phyloP scores from a whole-genome alignment of 257 asterid species.

The Phtheirospermum japonicum region DNA sequence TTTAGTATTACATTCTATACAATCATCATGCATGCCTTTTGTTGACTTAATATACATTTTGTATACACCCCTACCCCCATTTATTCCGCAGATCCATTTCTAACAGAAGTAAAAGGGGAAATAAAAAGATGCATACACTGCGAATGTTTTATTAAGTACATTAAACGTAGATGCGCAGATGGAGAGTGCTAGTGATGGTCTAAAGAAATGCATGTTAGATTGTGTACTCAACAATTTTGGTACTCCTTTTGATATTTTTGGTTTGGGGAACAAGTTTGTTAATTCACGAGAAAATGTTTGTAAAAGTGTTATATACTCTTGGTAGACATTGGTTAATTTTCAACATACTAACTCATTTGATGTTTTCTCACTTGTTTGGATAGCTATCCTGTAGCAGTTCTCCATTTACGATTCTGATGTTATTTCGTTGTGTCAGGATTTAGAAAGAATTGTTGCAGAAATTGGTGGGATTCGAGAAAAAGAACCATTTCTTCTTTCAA shows the following conservation, averaged over 20 bases:
- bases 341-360: neutral
- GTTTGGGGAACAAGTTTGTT: constrained; percentile 2
- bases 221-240: neutral
- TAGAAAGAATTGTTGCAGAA: constrained; percentile 67
- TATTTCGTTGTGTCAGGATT: constrained; percentile 51
- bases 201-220: too few species aligned
- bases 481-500: constrained; percentile 79
- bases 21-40: too few species aligned
- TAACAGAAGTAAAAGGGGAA: too few species aligned
- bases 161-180: too few species aligned
- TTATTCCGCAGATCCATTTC: too few species aligned
- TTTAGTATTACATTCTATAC: too few species aligned
- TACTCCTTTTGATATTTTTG: constrained; percentile 6
- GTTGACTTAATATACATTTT: too few species aligned
- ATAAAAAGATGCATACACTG: too few species aligned
- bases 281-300: neutral
- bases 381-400: neutral
- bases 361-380: neutral
- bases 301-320: neutral
- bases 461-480: constrained; percentile 69
- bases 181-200: too few species aligned
- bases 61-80: too few species aligned
- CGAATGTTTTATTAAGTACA: too few species aligned
- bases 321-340: neutral
- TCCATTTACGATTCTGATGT: neutral